Conservation (phyloP, 768 basidiomycete species). For the Boletus pseudo-olivaceus region DNA sequence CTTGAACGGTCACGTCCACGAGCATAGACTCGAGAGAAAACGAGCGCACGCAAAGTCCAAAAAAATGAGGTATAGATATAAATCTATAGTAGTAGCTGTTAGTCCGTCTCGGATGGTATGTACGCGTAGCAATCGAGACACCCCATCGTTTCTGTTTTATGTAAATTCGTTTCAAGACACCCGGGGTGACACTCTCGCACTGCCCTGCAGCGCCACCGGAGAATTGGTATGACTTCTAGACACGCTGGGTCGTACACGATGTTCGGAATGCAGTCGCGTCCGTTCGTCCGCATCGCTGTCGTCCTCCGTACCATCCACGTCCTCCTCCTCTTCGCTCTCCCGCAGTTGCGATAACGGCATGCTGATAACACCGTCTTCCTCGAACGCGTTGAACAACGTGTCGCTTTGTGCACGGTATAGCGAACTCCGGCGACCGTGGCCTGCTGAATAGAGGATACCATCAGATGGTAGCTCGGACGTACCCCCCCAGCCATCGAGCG, state of each 20-base stretch:
- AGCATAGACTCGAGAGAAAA: neutral
- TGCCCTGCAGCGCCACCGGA: slow-evolving; percentile 36
- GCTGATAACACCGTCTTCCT: slow-evolving; percentile 34
- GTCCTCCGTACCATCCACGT: slow-evolving; percentile 40
- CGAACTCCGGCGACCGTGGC: slow-evolving; percentile 64
- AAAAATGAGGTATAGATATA: slow-evolving; percentile 21
- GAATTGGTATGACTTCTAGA: slow-evolving; percentile 57
- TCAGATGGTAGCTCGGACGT: slow-evolving; percentile 31
- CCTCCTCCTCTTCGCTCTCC: slow-evolving; percentile 63
- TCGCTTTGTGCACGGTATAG: slow-evolving; percentile 62
- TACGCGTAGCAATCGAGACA: neutral
- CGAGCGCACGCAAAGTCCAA: slow-evolving; percentile 12
- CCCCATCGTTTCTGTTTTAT: neutral
- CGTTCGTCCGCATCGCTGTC: slow-evolving; percentile 48
- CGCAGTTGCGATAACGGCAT: slow-evolving; percentile 60
- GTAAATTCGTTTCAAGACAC: slow-evolving; percentile 12
- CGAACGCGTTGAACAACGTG: slow-evolving; percentile 76
- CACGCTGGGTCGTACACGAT: slow-evolving; percentile 27
- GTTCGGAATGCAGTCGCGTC: slow-evolving; percentile 31
- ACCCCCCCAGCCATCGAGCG: slow-evolving; percentile 70
- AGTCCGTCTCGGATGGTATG: slow-evolving; percentile 25
- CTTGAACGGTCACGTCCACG: slow-evolving; percentile 10
- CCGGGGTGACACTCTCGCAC: slow-evolving; percentile 21
- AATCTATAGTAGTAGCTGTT: slow-evolving; percentile 25
- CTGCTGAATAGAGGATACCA: slow-evolving; percentile 26